A percentile compares a stretch with the other conserved stretches of the same genome.
These are phyloP conservation scores for Scedosporium boydii DNA, from an alignment of 2,329 filamentous ascomycete genomes.

Conservation along the genomic window DNA sequence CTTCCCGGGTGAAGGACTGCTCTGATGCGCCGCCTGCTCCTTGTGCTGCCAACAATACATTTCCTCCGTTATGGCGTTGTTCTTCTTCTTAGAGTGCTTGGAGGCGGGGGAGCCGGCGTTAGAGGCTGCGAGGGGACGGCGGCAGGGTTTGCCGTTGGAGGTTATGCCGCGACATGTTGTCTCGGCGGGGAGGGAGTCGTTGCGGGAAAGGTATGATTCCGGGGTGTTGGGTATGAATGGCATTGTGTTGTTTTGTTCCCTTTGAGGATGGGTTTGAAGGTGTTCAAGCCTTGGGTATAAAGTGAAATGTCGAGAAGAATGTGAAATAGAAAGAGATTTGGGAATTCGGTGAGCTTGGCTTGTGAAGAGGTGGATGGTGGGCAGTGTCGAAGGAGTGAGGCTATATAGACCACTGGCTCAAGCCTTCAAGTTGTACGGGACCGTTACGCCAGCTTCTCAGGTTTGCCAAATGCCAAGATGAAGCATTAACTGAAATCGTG, in stretches of 20 bases:
- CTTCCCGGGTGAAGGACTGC: conserved; percentile 32
- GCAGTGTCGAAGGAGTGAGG: background rate
- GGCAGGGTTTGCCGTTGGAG: conserved; percentile 70
- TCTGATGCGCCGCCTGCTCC: conserved; percentile 59
- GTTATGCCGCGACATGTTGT: conserved; percentile 88
- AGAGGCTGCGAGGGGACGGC: conserved; percentile 46
- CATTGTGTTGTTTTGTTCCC: conserved; percentile 17
- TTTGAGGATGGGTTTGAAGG: conserved; percentile 50
- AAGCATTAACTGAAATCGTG: too few relatives aligned
- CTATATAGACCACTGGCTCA: background rate
- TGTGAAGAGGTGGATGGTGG: background rate
- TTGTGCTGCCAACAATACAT: conserved; percentile 94
- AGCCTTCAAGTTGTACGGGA: too few relatives aligned
- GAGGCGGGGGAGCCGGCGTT: conserved; percentile 10
- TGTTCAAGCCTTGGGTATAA: conserved; percentile 40
- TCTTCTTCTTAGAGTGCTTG: conserved; percentile 4
- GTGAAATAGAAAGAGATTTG: conserved; percentile 35
- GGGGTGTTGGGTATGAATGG: conserved; percentile 52
- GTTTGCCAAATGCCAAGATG: too few relatives aligned
- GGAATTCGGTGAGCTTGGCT: background rate
- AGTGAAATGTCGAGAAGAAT: conserved; percentile 69
- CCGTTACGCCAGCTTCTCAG: too few relatives aligned
- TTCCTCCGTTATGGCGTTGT: conserved; percentile 4
- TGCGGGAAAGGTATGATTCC: conserved; percentile 67
- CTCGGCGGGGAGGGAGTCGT: conserved; percentile 74